Evolutionary conservation across 108 stramenopile genomes (phyloP).

Genomic region (Nannochloropsis gaditana): DNA sequence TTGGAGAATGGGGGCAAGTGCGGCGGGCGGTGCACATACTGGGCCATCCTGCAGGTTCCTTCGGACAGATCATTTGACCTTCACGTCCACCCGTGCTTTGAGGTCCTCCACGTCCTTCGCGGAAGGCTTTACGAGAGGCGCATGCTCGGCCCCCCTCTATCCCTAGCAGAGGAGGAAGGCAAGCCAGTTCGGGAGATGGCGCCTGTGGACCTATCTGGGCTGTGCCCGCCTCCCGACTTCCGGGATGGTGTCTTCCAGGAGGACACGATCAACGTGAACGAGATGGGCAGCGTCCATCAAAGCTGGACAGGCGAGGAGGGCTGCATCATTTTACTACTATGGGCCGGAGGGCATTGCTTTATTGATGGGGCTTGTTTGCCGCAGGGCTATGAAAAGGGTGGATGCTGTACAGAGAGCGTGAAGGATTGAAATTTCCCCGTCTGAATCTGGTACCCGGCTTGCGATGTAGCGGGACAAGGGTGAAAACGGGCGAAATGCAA

Average conservation of each 20-base stretch:
- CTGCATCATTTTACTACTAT: background rate
- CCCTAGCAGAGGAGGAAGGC: background rate
- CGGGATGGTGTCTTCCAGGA: background rate
- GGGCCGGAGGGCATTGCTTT: background rate
- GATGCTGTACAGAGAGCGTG: background rate
- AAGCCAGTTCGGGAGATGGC: background rate
- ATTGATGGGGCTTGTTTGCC: background rate
- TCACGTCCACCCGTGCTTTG: background rate
- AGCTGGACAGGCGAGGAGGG: background rate
- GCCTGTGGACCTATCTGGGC: background rate
- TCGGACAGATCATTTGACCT: background rate
- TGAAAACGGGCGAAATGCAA: too few relatives aligned
- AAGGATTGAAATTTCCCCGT: too few relatives aligned
- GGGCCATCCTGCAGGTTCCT: background rate
- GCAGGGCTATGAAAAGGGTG: background rate
- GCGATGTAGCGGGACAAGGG: too few relatives aligned
- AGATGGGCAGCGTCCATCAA: conserved; percentile 11
- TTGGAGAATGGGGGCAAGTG: background rate
- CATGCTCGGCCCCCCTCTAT: background rate
- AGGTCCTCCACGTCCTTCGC: background rate
- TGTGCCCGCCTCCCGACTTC: background rate
- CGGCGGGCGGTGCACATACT: background rate
- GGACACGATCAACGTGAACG: background rate
- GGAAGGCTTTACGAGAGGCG: background rate
- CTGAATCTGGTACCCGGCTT: too few relatives aligned